phyloP scores from a whole-genome alignment of 176 grass and related monocot species.

The Aegilops umbellulata region DNA sequence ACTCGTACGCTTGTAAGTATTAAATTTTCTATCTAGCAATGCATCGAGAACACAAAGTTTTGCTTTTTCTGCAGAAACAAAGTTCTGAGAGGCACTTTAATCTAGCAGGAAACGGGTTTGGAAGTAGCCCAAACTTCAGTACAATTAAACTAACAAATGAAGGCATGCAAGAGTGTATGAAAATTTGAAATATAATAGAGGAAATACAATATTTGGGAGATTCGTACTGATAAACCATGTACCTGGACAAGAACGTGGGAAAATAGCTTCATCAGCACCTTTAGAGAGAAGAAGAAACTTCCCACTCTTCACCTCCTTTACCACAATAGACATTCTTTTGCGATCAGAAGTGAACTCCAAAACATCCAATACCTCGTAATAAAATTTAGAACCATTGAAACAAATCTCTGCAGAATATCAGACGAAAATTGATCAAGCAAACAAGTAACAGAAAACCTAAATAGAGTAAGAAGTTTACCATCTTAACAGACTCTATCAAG shows the following conservation, averaged over 20 bases:
- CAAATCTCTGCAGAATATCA: slow-evolving; percentile 60
- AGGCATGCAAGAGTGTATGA: background rate
- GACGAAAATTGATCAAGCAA: slow-evolving; percentile 6
- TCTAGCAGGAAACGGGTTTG: background rate
- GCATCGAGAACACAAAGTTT: background rate
- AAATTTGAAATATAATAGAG: background rate
- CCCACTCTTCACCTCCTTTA: slow-evolving; percentile 57
- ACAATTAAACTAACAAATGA: slow-evolving; percentile 4
- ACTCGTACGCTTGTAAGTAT: background rate
- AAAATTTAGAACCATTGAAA: slow-evolving; percentile 53
- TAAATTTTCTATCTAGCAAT: background rate
- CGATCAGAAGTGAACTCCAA: slow-evolving; percentile 97
- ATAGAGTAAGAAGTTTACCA: background rate
- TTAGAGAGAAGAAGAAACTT: slow-evolving; percentile 76
- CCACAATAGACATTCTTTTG: slow-evolving; percentile 90
- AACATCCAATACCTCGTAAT: slow-evolving; percentile 71
- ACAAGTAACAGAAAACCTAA: background rate
- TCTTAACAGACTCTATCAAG: slow-evolving; percentile 16
- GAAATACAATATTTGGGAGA: background rate
- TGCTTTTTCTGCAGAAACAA: background rate
- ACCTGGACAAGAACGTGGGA: slow-evolving; percentile 64
- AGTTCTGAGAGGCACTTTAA: background rate
- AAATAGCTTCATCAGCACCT: slow-evolving; percentile 91
- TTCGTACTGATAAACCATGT: slow-evolving; percentile 27
- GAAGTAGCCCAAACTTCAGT: background rate